phyloP scores from a whole-genome alignment of 2,329 filamentous ascomycete species.

The Metarhizium album region DNA sequence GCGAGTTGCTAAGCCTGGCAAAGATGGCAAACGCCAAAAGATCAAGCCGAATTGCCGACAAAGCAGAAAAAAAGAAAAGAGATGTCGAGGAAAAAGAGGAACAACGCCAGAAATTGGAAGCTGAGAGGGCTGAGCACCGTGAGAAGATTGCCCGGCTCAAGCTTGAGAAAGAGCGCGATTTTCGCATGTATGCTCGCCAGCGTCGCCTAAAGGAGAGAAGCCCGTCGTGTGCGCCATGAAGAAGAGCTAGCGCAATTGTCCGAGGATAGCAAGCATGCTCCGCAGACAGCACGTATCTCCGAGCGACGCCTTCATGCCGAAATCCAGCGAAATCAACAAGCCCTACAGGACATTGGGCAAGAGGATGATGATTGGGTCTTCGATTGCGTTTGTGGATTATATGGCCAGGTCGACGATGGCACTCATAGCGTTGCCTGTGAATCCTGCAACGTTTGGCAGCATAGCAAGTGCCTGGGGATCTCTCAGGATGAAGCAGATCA shows the following conservation, averaged over 20 bases:
- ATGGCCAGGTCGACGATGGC: conserved; percentile 90
- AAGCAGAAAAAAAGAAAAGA: conserved; percentile 65
- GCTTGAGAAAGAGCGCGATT: conserved; percentile 63
- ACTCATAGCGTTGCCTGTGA: conserved; percentile 92
- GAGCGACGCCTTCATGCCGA: conserved; percentile 73
- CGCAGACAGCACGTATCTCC: conserved; percentile 53
- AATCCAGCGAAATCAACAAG: conserved; percentile 68
- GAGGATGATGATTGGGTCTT: conserved; percentile 90
- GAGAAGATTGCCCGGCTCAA: conserved; percentile 50
- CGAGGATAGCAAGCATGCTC: conserved; percentile 56
- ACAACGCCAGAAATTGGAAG: conserved; percentile 36
- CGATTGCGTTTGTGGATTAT: conserved; percentile 82
- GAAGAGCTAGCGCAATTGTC: conserved; percentile 72
- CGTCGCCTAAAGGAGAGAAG: conserved; percentile 78
- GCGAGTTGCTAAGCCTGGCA: conserved; percentile 69
- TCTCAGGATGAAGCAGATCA: conserved; percentile 68
- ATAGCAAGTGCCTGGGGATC: conserved; percentile 83
- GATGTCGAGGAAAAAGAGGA: conserved; percentile 63
- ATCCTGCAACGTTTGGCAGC: conserved; percentile 90
- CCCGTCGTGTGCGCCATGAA: conserved; percentile 71
- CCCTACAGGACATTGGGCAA: conserved; percentile 56
- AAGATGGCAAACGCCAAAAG: conserved; percentile 90
- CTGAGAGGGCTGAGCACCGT: conserved; percentile 55
- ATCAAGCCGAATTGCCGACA: conserved; percentile 78
- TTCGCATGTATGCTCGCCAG: conserved; percentile 72